phyloP scores from a whole-genome alignment of 345 rosid species.

The Eucalyptus polybractea region DNA sequence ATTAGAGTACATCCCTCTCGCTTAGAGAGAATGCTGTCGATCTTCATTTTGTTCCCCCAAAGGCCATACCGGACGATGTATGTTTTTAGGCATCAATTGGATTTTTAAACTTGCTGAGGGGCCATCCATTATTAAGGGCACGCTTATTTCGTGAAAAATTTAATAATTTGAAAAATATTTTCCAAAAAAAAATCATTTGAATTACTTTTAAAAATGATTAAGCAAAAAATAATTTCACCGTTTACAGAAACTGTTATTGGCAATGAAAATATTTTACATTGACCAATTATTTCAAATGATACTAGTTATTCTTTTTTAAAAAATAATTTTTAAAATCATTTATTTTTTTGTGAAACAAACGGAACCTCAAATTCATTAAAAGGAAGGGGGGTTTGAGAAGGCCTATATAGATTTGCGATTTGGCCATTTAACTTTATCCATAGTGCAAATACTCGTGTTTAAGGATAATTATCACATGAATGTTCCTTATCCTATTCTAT shows the following conservation, averaged over 20 bases:
- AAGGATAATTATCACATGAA: background rate
- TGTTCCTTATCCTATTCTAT: background rate
- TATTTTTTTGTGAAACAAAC: fast-evolving
- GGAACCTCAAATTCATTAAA: background rate
- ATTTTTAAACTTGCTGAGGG: background rate
- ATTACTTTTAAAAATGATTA: background rate
- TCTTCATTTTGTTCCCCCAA: background rate
- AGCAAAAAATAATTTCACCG: background rate
- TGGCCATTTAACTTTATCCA: background rate
- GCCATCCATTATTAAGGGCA: background rate
- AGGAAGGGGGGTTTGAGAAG: background rate
- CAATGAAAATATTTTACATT: too few relatives aligned
- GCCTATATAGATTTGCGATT: background rate
- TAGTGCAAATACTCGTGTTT: background rate
- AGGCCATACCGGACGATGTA: background rate
- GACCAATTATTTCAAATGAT: too few relatives aligned
- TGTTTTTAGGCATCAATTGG: background rate
- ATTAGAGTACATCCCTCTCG: background rate
- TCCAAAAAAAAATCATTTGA: fast-evolving
- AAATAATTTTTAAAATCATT: too few relatives aligned
- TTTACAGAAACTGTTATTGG: too few relatives aligned
- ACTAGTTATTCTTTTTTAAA: too few relatives aligned
- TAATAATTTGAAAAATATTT: too few relatives aligned
- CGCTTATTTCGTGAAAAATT: too few relatives aligned
- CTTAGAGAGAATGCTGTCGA: background rate